Evolutionary conservation across 2,329 filamentous ascomycete genomes (phyloP).

Genomic region (Coniosporium tulheliwenetii): DNA sequence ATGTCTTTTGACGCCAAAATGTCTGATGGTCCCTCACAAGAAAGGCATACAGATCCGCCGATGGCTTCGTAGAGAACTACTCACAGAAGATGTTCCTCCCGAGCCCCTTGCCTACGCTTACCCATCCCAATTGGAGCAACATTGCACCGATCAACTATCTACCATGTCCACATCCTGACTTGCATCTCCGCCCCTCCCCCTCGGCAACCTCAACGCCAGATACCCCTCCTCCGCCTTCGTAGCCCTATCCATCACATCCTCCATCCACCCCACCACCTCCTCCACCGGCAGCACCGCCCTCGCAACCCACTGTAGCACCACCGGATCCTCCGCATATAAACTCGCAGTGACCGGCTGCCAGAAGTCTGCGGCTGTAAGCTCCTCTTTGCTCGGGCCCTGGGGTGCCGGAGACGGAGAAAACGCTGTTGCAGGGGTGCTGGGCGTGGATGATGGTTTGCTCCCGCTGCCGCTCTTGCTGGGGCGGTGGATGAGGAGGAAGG

Average conservation of each 20-base stretch:
- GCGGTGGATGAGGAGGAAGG: slow-evolving; percentile 62
- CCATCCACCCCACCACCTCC: slow-evolving; percentile 39
- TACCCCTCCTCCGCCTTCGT: slow-evolving; percentile 38
- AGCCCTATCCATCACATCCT: slow-evolving; percentile 39
- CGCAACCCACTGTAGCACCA: slow-evolving; percentile 37
- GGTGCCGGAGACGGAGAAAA: slow-evolving; percentile 2
- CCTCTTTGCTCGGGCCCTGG: slow-evolving; percentile 12
- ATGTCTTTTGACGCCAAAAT: no score
- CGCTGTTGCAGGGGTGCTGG: slow-evolving; percentile 16
- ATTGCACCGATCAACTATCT: background rate
- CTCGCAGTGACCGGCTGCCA: slow-evolving; percentile 62
- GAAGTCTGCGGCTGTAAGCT: slow-evolving; percentile 41
- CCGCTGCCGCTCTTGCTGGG: slow-evolving; percentile 43
- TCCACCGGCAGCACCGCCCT: slow-evolving; percentile 39
- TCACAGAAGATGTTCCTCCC: no score
- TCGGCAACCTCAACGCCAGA: slow-evolving; percentile 39
- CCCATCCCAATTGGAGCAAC: no score
- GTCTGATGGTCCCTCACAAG: no score
- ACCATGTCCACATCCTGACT: background rate
- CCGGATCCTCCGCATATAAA: slow-evolving; percentile 34
- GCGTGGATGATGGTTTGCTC: slow-evolving; percentile 17
- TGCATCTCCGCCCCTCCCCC: background rate
- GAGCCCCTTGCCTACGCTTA: no score
- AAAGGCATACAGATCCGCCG: no score
- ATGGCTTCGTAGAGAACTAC: no score